These are phyloP conservation scores for Tagetes erecta DNA, from an alignment of 129 eudicot genomes.

Conservation along the genomic window DNA sequence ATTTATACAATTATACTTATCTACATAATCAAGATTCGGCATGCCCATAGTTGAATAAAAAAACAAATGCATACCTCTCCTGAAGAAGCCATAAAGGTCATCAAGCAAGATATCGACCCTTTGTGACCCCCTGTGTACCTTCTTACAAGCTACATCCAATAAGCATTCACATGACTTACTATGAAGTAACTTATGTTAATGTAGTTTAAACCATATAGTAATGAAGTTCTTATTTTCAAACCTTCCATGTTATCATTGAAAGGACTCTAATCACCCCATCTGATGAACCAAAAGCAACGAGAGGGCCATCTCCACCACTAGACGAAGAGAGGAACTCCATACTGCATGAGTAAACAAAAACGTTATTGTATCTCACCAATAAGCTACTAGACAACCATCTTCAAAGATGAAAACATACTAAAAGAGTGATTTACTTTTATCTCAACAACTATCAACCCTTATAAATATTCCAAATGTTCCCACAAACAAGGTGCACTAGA, in stretches of 20 bases:
- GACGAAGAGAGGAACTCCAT: constrained; percentile 92
- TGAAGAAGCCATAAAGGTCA: constrained; percentile 94
- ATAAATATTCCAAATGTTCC: constrained; percentile 11
- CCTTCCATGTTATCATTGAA: constrained; percentile 99
- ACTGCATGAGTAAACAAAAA: constrained; percentile 49
- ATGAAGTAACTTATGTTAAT: not conserved
- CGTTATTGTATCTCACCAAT: constrained; percentile 16
- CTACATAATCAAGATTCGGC: not conserved
- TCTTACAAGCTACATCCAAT: constrained; percentile 74
- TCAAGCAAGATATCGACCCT: constrained; percentile 84
- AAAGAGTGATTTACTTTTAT: not conserved
- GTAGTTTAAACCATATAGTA: not conserved
- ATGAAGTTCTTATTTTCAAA: constrained; percentile 26
- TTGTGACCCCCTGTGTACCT: constrained; percentile 98
- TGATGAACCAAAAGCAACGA: constrained; percentile 95
- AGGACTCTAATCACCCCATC: constrained; percentile 98
- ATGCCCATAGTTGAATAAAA: not conserved
- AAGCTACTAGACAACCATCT: not conserved
- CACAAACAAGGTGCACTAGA: not conserved
- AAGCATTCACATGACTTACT: constrained; percentile 24
- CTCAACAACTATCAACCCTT: not conserved
- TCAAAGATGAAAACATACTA: constrained; percentile 5
- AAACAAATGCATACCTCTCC: constrained; percentile 65
- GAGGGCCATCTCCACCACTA: constrained; percentile 78
- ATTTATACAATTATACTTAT: not conserved